Conservation (phyloP, 116 monocot species). For the Zostera marina region DNA sequence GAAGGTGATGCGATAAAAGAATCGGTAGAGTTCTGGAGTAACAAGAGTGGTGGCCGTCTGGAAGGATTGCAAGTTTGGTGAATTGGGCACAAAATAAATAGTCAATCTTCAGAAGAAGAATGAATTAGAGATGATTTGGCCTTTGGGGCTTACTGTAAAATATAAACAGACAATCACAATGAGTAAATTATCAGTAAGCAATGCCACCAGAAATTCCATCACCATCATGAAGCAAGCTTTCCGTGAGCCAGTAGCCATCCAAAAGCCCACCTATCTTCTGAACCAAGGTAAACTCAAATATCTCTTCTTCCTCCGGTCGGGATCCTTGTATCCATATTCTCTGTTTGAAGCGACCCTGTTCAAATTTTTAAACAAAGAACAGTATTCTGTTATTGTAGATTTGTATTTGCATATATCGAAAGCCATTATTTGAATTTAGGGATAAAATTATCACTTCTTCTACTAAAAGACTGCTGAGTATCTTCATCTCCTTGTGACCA, state of each 20-base stretch:
- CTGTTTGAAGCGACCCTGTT: conserved; percentile 67
- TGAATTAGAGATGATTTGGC: no score
- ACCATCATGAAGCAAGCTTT: conserved; percentile 72
- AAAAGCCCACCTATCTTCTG: conserved; percentile 80
- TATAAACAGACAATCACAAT: no score
- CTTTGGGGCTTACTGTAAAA: no score
- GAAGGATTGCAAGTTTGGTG: conserved; percentile 5
- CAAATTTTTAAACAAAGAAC: neutral
- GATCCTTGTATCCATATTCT: conserved; percentile 73
- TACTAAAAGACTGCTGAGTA: conserved; percentile 67
- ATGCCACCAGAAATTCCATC: conserved; percentile 71
- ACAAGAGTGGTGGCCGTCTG: neutral
- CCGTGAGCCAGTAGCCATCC: conserved; percentile 95
- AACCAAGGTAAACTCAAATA: conserved; percentile 82
- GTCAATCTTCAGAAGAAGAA: no score
- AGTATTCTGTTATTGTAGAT: neutral
- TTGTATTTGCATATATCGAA: neutral
- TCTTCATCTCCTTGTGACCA: conserved; percentile 66
- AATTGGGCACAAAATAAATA: no score
- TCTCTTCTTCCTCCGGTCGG: conserved; percentile 88
- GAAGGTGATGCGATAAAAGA: conserved; percentile 8
- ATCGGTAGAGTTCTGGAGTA: conserved; percentile 46
- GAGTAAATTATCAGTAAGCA: conserved; percentile 53
- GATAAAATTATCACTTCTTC: conserved; percentile 52
- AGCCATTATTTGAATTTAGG: neutral